These are phyloP conservation scores for Dioscorea alata DNA, from an alignment of 106 monocot genomes.

Conservation along the genomic window DNA sequence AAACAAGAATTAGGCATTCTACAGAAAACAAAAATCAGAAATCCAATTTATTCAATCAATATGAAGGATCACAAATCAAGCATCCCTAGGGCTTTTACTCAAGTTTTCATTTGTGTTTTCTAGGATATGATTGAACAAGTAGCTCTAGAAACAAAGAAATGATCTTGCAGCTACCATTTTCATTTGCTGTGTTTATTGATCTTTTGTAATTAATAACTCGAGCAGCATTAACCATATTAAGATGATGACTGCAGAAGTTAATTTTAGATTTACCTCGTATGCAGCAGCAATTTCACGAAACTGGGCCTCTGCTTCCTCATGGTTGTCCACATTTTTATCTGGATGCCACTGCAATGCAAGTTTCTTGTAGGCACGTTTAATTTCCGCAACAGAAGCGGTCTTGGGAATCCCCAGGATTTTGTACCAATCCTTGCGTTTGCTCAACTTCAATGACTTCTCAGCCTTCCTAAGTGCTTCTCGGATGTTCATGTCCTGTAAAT, in stretches of 20 bases:
- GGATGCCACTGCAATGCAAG: conserved; percentile 99
- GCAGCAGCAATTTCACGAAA: conserved; percentile 98
- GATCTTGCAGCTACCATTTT: too few species aligned
- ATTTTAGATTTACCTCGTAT: conserved; percentile 64
- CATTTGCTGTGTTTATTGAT: too few species aligned
- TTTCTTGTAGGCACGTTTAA: conserved; percentile 95
- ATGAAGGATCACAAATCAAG: too few species aligned
- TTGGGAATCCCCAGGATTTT: conserved; percentile 80
- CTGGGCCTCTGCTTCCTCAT: conserved; percentile 78
- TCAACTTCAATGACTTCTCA: conserved; percentile 83
- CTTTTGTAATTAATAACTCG: too few species aligned
- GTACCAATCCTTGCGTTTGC: conserved; percentile 97
- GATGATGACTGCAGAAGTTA: too few species aligned
- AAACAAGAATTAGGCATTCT: too few species aligned
- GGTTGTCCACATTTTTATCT: conserved; percentile 92
- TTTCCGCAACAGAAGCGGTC: conserved; percentile 82
- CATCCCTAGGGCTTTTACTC: too few species aligned
- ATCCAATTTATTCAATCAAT: too few species aligned
- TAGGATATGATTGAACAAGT: too few species aligned
- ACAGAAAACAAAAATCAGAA: background rate
- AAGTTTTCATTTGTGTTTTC: too few species aligned
- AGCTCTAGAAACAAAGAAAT: too few species aligned
- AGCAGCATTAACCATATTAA: too few species aligned
- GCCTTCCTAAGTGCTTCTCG: conserved; percentile 81
- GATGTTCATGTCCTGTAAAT: conserved; percentile 72